Evolutionary conservation across 306 rosid genomes (phyloP).

Genomic region (Amphicarpaea edgeworthii): DNA sequence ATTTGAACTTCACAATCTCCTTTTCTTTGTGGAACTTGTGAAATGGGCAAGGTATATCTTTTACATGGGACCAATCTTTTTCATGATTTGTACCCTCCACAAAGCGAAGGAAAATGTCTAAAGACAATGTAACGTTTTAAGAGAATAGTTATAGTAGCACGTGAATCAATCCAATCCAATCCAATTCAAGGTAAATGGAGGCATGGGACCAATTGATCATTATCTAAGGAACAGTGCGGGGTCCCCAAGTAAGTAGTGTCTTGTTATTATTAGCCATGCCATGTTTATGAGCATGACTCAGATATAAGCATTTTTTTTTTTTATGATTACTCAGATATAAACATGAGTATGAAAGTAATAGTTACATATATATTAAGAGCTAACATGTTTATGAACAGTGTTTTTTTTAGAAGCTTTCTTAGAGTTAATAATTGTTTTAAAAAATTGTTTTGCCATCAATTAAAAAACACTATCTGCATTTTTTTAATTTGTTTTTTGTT

Average conservation of each 20-base stretch:
- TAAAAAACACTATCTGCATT: not conserved
- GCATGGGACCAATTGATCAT: too few relatives aligned
- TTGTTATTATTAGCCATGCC: too few relatives aligned
- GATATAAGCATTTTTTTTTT: too few relatives aligned
- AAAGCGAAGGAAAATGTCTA: conserved; percentile 12
- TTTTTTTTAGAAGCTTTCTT: too few relatives aligned
- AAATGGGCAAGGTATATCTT: not conserved
- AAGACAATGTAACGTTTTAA: conserved; percentile 21
- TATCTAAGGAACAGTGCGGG: too few relatives aligned
- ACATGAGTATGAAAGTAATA: too few relatives aligned
- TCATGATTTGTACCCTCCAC: not conserved
- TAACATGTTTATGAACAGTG: too few relatives aligned
- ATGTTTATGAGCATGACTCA: not conserved
- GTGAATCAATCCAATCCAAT: not conserved
- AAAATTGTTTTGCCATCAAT: too few relatives aligned
- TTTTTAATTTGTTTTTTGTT: not conserved
- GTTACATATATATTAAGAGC: too few relatives aligned
- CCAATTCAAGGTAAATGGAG: not conserved
- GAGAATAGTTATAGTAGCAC: not conserved
- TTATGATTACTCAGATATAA: too few relatives aligned
- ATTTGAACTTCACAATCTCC: not conserved
- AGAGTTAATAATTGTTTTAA: too few relatives aligned
- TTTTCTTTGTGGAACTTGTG: not conserved
- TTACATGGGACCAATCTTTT: not conserved
- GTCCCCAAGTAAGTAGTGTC: too few relatives aligned